Evolutionary conservation across 257 asterid genomes (phyloP).

Genomic region (Jacaranda mimosifolia): DNA sequence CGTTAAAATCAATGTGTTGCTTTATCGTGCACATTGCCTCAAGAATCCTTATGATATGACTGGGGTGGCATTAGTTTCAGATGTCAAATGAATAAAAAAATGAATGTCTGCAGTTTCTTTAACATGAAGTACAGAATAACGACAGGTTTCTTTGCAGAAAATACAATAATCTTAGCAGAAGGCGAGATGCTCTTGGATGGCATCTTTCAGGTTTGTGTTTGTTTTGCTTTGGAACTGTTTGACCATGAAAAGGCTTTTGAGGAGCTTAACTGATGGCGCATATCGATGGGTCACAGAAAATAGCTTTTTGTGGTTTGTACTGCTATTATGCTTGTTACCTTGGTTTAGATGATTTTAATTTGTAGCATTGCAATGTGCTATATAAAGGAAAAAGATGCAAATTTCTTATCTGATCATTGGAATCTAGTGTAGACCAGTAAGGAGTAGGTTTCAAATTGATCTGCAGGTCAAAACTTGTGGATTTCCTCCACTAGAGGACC

Average conservation of each 20-base stretch:
- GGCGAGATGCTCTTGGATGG: conserved; percentile 93
- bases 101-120: conserved; percentile 51
- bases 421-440: not conserved
- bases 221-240: conserved; percentile 34
- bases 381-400: not conserved
- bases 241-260: conserved; percentile 19
- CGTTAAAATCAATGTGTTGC: not conserved
- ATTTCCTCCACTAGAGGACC: conserved; percentile 93
- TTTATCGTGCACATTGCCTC: not conserved
- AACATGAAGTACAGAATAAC: conserved; percentile 81
- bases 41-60: conserved; percentile 23
- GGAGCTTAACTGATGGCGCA: not conserved
- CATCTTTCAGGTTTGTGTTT: conserved; percentile 72
- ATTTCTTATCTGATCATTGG: not conserved
- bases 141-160: conserved; percentile 89
- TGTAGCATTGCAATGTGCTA: not conserved
- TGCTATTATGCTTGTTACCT: not conserved
- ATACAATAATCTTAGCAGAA: conserved; percentile 92
- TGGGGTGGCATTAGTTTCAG: not conserved
- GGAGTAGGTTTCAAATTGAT: conserved; percentile 14
- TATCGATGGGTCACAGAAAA: not conserved
- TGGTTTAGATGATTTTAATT: not conserved
- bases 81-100: conserved; percentile 11
- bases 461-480: conserved; percentile 89
- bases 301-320: conserved; percentile 13